Conservation (phyloP, 2,329 filamentous ascomycete species). For the Myriosclerotinia curreyana region DNA sequence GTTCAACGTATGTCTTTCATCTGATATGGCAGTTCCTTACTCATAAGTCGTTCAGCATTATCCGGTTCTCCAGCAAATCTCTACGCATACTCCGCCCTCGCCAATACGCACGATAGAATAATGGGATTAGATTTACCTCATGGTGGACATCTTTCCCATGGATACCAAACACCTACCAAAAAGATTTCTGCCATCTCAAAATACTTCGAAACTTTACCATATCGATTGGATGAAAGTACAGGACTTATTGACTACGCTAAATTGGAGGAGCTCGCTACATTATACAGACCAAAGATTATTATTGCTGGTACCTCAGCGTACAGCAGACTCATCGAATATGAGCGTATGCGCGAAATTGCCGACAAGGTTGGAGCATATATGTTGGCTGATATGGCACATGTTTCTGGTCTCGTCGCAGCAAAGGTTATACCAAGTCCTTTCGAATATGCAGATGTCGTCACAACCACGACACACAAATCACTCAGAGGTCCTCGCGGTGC, state of each 20-base stretch:
- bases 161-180: slow-evolving; percentile 90
- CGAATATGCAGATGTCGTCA: slow-evolving; percentile 89
- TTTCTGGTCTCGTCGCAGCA: slow-evolving; percentile 89
- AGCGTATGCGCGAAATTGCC: slow-evolving; percentile 83
- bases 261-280: slow-evolving; percentile 78
- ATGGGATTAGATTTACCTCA: slow-evolving; percentile 98
- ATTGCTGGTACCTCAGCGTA: slow-evolving; percentile 95
- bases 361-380: slow-evolving; percentile 92
- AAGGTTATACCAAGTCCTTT: slow-evolving; percentile 91
- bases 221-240: slow-evolving; percentile 84
- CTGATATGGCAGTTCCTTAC: slow-evolving; percentile 14
- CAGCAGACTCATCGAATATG: slow-evolving; percentile 93
- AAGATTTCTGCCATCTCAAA: slow-evolving; percentile 99
- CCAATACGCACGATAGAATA: slow-evolving; percentile 88
- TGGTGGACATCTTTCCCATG: slow-evolving; percentile 92
- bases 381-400: slow-evolving; percentile 94
- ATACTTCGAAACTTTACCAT: slow-evolving; percentile 97
- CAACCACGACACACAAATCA: slow-evolving; percentile 98
- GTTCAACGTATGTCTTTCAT: slow-evolving; percentile 67
- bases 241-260: slow-evolving; percentile 94
- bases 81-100: slow-evolving; percentile 86
- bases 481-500: slow-evolving; percentile 94
- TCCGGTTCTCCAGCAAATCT: slow-evolving; percentile 66
- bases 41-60: slow-evolving; percentile 35
- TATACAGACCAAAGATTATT: slow-evolving; percentile 94